These are phyloP conservation scores for Lipomyces kockii DNA, from an alignment of 805 yeast species.

Conservation along the genomic window DNA sequence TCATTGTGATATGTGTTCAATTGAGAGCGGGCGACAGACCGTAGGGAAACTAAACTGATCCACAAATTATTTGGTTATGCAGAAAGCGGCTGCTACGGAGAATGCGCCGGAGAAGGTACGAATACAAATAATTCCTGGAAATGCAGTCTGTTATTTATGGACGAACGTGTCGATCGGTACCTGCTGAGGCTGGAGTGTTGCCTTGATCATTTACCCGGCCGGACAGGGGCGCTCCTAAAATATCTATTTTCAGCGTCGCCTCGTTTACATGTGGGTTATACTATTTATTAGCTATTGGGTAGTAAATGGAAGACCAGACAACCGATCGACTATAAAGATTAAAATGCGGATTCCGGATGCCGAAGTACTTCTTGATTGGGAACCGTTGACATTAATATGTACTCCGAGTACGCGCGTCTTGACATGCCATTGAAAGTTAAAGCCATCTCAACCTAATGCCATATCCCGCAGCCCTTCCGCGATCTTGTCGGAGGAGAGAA, in stretches of 20 bases:
- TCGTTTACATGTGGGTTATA: no score
- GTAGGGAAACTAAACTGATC: background rate
- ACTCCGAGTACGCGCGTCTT: no score
- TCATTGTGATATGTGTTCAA: slow-evolving; percentile 15
- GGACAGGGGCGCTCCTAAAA: background rate
- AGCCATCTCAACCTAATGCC: no score
- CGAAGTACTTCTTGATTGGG: no score
- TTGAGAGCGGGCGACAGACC: background rate
- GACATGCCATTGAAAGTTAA: no score
- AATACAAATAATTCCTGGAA: background rate
- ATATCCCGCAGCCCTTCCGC: no score
- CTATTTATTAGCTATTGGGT: background rate
- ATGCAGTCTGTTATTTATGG: background rate
- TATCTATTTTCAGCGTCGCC: background rate
- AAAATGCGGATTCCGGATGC: background rate
- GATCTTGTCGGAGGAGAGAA: no score
- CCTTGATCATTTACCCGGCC: background rate
- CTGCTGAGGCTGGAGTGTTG: background rate
- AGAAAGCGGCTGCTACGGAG: background rate
- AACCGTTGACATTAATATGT: no score
- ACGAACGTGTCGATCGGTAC: background rate
- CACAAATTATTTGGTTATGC: background rate
- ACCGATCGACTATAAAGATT: no score
- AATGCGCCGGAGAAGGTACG: background rate
- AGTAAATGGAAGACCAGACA: background rate